Base-by-base conservation (phyloP, 805 yeast species). In the Grigorovia humatica region DNA sequence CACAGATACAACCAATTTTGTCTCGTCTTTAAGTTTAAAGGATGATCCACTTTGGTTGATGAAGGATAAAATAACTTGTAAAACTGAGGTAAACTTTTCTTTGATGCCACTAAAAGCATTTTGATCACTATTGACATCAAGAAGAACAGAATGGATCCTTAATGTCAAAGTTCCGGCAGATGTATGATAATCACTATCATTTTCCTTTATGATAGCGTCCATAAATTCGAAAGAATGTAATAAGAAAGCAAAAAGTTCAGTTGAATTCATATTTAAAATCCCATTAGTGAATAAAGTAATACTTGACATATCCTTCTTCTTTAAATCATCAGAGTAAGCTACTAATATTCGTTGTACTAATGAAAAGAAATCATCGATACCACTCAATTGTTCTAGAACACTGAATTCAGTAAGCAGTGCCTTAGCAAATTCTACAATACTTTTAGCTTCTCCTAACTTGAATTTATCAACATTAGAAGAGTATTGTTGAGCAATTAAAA, bases 401-500 rank as follows among this genome's bases (percentile, higher is more conserved):
- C 76, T 61, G 65, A 91, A 89, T 32, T 78, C 77, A 54, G 81
- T 79, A 67, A 88, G 64, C 63, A 89, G 85, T 0, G 87, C 72
- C 15, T 81, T 73, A 1, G 84, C 74, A 65, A 91, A 91, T 57
- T 87, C 96, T 52, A 82, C 70, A 43, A 86, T 68, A 1, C 83
- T 73, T 55, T 78, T 77, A 43, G 88, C 79, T 51, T 88, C 96
- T 43, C 80, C 77, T 48, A 73, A 65, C 63, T 81, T 85, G 61
- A 79, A 79, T 57, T 77, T 81, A 17, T 70, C 61, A 46, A 75
- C 68, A 17, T 80, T 72, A 32, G 73, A 72, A 9, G 82, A 78
- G 61, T 80, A 86, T 64, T 88, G 95, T 63, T 81, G 87, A 50
- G 95, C 91, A 61, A 91, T 77, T 59, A 93, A 74, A 60, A 87